phyloP scores from a whole-genome alignment of 108 stramenopile genomes.

The Pseudonitzschia multistriata region DNA sequence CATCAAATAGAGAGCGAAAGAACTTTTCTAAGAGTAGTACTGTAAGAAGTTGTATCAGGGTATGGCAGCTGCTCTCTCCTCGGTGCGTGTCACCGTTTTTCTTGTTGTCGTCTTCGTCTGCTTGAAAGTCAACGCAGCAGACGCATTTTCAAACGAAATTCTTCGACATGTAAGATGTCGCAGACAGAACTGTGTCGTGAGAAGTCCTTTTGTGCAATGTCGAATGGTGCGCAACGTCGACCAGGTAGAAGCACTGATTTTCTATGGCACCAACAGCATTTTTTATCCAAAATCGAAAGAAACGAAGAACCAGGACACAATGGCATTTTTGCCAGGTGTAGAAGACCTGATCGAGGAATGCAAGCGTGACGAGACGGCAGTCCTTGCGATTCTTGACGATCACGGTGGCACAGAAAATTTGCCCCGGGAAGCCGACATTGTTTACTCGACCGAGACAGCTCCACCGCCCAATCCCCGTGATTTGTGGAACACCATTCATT shows the following conservation, averaged over 20 bases:
- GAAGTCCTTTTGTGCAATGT: background rate
- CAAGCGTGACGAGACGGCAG: slow-evolving; percentile 58
- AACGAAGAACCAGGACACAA: slow-evolving; percentile 11
- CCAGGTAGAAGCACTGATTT: slow-evolving; percentile 67
- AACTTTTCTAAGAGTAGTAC: too few species aligned
- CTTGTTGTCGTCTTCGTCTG: background rate
- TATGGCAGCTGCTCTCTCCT: background rate
- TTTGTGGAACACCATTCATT: slow-evolving; percentile 52
- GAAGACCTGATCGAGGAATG: slow-evolving; percentile 62
- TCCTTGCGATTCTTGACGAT: slow-evolving; percentile 46
- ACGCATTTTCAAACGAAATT: slow-evolving; percentile 5
- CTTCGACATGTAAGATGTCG: background rate
- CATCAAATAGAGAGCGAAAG: too few species aligned
- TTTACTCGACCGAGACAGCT: slow-evolving; percentile 2
- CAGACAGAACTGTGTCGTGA: background rate
- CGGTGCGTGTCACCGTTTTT: background rate
- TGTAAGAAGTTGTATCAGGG: background rate
- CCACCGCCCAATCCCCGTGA: slow-evolving; percentile 63
- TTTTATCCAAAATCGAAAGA: slow-evolving; percentile 11
- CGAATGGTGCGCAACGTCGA: slow-evolving; percentile 81
- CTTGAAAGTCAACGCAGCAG: background rate
- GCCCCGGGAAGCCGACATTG: slow-evolving; percentile 11
- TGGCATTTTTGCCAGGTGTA: slow-evolving; percentile 44
- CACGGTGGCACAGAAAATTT: slow-evolving; percentile 5
- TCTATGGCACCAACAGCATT: slow-evolving; percentile 57